Base-by-base conservation (phyloP, 495 filamentous ascomycete genomes). In the Lichina pygmaea region DNA sequence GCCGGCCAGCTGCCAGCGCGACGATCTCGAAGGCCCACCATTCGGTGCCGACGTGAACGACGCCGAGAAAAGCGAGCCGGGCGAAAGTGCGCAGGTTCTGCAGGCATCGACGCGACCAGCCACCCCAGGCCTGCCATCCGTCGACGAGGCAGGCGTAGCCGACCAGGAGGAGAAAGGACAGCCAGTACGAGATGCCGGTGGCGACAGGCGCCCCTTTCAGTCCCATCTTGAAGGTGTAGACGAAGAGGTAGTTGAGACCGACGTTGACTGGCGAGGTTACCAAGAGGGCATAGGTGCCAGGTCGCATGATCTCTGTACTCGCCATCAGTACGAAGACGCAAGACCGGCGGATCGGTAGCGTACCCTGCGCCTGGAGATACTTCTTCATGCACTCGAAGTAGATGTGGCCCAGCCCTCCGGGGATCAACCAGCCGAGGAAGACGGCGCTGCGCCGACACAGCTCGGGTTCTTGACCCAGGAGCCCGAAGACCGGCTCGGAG, bases 1-100 rank as follows among this genome's bases (percentile, higher is more conserved):
- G 66, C 8, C 74, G 67, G 8, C 86, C 86, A 5, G 86, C 86
- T 2, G 77, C 84, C 0, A 94, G 65, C 0, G 85, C 83, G n/a
- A 93, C 84, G 46, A 94, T 92, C 59, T 92, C 85, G 51, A 91
- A 92, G 0, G 85, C 85, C 84, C 85, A 92, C 85, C 85, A 92
- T 60, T 93, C 84, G 0, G 81, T 91, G 7, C 86, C 86, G 17
- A 93, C 78, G 52, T 92, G 86, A n/a, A 93, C 56, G 40, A 92
- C 63, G 6, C 86, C 86, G 0, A 93, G 59, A 34, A 75, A 52
- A 7, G 85, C 81, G 6, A 94, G 70, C 7, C 75, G 72, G 3
- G 78, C 66, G 52, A 94, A 94, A 0, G 75, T 77, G 33, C 72
- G 59, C 15, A 78, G 62, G 53, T 83, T 78, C 15, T 66, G 59